Conservation (phyloP, 2,329 filamentous ascomycete genomes). For the Colletotrichum graminicola region DNA sequence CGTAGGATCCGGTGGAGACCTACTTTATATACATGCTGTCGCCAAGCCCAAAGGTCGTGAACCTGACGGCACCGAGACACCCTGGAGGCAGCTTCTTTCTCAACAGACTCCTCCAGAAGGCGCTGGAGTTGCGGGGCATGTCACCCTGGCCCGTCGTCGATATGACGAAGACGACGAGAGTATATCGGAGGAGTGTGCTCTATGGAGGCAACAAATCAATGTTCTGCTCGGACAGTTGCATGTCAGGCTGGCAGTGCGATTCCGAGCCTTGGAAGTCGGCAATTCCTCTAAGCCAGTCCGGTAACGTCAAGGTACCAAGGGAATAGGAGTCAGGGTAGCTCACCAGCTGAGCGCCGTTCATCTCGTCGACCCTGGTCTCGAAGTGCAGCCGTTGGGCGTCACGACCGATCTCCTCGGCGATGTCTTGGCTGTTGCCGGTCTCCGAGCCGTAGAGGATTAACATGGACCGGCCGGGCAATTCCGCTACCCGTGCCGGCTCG, state of each 20-base stretch:
- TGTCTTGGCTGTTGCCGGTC: slow-evolving; percentile 93
- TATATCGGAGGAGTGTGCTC: slow-evolving; percentile 64
- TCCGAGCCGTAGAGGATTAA: slow-evolving; percentile 94
- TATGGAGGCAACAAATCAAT: slow-evolving; percentile 45
- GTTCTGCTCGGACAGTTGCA: slow-evolving; percentile 11
- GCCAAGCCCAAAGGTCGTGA: slow-evolving; percentile 90
- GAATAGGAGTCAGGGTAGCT: slow-evolving; percentile 49
- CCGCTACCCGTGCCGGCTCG: slow-evolving; percentile 44
- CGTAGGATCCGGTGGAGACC: slow-evolving; percentile 44
- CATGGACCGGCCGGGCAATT: slow-evolving; percentile 55
- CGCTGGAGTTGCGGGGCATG: slow-evolving; percentile 83
- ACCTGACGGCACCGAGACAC: slow-evolving; percentile 76
- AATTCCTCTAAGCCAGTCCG: background rate
- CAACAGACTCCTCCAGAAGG: slow-evolving; percentile 88
- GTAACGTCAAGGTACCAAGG: background rate
- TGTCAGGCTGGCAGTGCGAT: background rate
- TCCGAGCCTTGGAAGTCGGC: too few relatives aligned
- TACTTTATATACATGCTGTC: slow-evolving; percentile 96
- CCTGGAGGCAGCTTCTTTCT: slow-evolving; percentile 80
- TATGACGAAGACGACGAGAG: slow-evolving; percentile 81
- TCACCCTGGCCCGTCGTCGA: slow-evolving; percentile 97
- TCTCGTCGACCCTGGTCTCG: slow-evolving; percentile 77
- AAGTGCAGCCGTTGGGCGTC: slow-evolving; percentile 84
- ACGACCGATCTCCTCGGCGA: slow-evolving; percentile 85
- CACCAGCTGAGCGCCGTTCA: slow-evolving; percentile 83